Evolutionary conservation across 106 monocot species (phyloP).

Genomic region (Triglochin maritima): DNA sequence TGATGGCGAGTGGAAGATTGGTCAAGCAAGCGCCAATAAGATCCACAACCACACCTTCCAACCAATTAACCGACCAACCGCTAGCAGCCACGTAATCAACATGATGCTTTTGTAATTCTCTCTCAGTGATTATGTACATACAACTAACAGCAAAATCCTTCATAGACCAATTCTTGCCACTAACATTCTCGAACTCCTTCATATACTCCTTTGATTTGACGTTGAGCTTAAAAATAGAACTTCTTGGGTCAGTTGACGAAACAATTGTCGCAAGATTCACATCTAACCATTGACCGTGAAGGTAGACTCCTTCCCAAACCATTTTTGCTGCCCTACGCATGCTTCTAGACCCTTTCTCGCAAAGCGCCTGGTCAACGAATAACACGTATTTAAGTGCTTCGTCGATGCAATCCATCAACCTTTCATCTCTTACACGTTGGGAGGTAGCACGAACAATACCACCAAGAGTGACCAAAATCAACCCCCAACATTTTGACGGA

Average conservation of each 20-base stretch:
- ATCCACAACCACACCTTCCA: neutral
- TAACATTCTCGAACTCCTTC: neutral
- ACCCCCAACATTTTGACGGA: neutral
- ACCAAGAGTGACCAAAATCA: neutral
- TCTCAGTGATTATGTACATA: neutral
- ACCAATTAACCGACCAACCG: neutral
- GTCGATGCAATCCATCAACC: neutral
- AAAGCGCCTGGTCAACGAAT: neutral
- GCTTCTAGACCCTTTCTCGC: neutral
- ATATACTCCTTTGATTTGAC: neutral
- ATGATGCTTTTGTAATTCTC: too few species aligned
- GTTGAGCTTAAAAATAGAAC: neutral
- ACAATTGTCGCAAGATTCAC: neutral
- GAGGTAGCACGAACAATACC: neutral
- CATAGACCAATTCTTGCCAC: neutral
- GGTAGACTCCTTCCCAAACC: conserved; percentile 2
- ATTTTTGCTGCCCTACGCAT: neutral
- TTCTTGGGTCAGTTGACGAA: neutral
- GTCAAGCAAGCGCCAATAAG: neutral
- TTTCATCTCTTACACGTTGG: too few species aligned
- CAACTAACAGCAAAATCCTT: neutral
- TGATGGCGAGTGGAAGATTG: neutral
- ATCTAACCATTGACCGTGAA: neutral
- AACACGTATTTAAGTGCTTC: neutral
- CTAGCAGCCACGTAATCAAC: neutral